A percentile compares a stretch with the other conserved stretches of the same genome.
Evolutionary conservation across 768 basidiomycete genomes (phyloP).

Genomic region (Kwoniella sp.): DNA sequence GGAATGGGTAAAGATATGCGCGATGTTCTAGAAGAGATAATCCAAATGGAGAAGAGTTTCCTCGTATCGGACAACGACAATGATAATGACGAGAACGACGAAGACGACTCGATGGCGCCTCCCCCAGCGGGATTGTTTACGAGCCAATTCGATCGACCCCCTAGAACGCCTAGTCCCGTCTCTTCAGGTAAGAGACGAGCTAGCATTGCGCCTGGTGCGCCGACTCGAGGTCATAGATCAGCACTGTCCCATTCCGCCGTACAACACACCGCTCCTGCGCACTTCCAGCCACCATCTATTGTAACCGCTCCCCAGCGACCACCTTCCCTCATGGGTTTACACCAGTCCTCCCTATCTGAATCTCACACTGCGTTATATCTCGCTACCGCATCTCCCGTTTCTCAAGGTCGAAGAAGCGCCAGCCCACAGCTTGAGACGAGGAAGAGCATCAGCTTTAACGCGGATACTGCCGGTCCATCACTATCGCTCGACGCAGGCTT

Average conservation of each 20-base stretch:
- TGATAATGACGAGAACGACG: conserved; percentile 24
- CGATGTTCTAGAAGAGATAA: conserved; percentile 54
- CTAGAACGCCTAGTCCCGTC: conserved; percentile 39
- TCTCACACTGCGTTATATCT: conserved; percentile 48
- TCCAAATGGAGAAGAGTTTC: conserved; percentile 53
- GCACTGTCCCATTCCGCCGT: conserved; percentile 27
- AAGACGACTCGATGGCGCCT: conserved; percentile 14
- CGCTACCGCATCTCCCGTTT: conserved; percentile 44
- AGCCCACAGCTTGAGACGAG: conserved; percentile 34
- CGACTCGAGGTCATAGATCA: conserved; percentile 32
- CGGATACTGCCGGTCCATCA: conserved; percentile 36
- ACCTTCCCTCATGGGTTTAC: conserved; percentile 33
- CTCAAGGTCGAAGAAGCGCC: conserved; percentile 25
- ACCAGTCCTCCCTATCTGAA: conserved; percentile 49
- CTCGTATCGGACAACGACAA: conserved; percentile 36
- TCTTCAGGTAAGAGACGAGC: conserved; percentile 15
- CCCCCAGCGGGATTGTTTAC: conserved; percentile 31
- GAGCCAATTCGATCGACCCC: conserved; percentile 39
- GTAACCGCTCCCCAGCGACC: conserved; percentile 27
- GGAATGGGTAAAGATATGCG: conserved; percentile 54
- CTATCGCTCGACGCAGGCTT: conserved; percentile 17
- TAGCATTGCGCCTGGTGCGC: conserved; percentile 37
- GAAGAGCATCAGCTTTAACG: conserved; percentile 37
- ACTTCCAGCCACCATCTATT: conserved; percentile 6
- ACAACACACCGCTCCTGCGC: background rate